These are phyloP conservation scores for Candolleomyces eurysporus DNA, from an alignment of 768 basidiomycete species.

Conservation along the genomic window DNA sequence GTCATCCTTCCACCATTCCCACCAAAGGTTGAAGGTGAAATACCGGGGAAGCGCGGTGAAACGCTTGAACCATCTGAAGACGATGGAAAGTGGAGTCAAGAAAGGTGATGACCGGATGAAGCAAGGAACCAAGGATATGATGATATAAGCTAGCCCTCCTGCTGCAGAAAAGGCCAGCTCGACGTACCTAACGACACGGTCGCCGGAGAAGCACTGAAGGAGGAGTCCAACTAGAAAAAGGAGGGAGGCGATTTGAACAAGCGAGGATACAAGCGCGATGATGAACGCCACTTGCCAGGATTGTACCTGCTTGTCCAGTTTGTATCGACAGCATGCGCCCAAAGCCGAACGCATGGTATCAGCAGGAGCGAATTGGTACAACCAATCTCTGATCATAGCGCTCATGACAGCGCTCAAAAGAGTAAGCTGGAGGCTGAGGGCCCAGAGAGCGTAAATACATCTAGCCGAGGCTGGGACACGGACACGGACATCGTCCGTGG, in stretches of 20 bases:
- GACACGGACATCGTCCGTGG: no score
- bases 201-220: not conserved
- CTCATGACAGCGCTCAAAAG: constrained; percentile 25
- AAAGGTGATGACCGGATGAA: not conserved
- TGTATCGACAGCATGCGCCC: constrained; percentile 16
- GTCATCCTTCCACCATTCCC: no score
- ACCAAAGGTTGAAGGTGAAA: no score
- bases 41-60: no score
- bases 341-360: constrained; percentile 10
- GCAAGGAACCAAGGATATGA: not conserved
- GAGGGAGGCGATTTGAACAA: constrained; percentile 16
- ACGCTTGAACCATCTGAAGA: no score
- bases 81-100: not conserved
- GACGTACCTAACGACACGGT: not conserved
- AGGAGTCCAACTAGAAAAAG: constrained; percentile 18
- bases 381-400: constrained; percentile 20
- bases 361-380: constrained; percentile 14
- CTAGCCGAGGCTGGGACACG: not conserved
- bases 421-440: constrained; percentile 22
- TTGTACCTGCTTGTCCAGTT: constrained; percentile 13
- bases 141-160: not conserved
- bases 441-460: constrained; percentile 18
- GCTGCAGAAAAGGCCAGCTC: not conserved
- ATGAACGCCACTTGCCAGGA: constrained; percentile 13
- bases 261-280: constrained; percentile 13